A percentile compares a stretch with the other conserved stretches of the same genome.
These are phyloP conservation scores for Prunus mume DNA, from an alignment of 306 rosid genomes.

Conservation along the genomic window DNA sequence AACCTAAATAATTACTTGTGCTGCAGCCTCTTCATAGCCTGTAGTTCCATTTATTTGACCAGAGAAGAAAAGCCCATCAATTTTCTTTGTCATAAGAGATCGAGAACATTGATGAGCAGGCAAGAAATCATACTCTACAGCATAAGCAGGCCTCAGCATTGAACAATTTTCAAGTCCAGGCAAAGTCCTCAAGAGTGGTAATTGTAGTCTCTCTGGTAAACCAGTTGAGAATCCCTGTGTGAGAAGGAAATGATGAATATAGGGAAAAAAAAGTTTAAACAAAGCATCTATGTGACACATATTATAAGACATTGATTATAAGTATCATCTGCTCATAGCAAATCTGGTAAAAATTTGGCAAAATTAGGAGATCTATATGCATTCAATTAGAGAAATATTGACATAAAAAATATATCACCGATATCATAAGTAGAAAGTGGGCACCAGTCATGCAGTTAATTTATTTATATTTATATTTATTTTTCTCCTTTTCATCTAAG, in stretches of 20 bases:
- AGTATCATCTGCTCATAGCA: neutral
- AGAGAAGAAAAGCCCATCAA: slow-evolving; percentile 90
- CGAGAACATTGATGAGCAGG: slow-evolving; percentile 90
- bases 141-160: slow-evolving; percentile 98
- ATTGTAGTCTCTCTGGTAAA: slow-evolving; percentile 87
- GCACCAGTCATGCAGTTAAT: neutral
- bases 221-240: slow-evolving; percentile 93
- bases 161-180: slow-evolving; percentile 98
- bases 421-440: neutral
- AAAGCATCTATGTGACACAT: neutral
- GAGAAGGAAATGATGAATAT: slow-evolving; percentile 23
- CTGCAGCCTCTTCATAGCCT: slow-evolving; percentile 98
- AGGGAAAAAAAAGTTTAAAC: neutral
- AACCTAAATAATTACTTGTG: slow-evolving; percentile 57
- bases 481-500: neutral
- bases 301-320: neutral
- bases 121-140: slow-evolving; percentile 92
- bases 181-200: slow-evolving; percentile 91
- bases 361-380: neutral
- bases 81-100: slow-evolving; percentile 93
- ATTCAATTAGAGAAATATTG: neutral
- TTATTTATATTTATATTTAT: neutral
- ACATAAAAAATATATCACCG: neutral
- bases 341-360: neutral
- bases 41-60: slow-evolving; percentile 99